Evolutionary conservation across 768 basidiomycete genomes (phyloP), one percentile per base, ranked within the genome.

Genomic region (Boletus sensibilis): DNA sequence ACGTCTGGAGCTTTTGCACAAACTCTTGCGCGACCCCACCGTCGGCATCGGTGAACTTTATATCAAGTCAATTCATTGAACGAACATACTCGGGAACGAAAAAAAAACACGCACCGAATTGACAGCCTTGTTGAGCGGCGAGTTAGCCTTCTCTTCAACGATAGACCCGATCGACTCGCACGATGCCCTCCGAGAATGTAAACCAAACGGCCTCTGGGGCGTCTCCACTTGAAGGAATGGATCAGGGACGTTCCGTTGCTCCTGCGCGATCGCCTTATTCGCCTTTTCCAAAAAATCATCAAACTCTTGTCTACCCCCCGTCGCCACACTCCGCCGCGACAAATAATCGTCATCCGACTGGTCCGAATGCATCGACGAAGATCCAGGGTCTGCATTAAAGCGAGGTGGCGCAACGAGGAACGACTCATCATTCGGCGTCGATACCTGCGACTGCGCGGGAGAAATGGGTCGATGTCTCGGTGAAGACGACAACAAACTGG

Each of bases 81-180:
- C 37, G 20, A 49, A 33, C 37, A 18, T 0, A 27, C 40, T 40
- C 25, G 42, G 33, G 16, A 18, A 10, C 11, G 2, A 14, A 27
- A 11, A 25, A 38, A 33, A 44, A 14, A 5, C 25, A 60, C 83
- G 61, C 65, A 93, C 91, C 57, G 92, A 88, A 51, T 88, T 88
- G 64, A 93, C 92, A 12, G 94, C 92, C 74, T 95, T 96, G 77
- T 97, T 97, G 56, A 96, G 76, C 12, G 94, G 94, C 23, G 94
- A 94, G 59, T 89, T 89, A 1, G 79, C 77, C 77, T 96, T 96
- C 64, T 96, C 94, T 59, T 94, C 92, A 31, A 93, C 88, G 51
- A 96, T 93, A 4, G 91, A 88, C 14, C 90, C 85, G 53, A 96
- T 94, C 6, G 92, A 94, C 65, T 96, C 94, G n/a, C 89, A 85